A percentile compares a stretch with the other conserved stretches of the same genome.
Evolutionary conservation across 2,329 filamentous ascomycete genomes (phyloP).

Genomic region (Alternaria brassicae): DNA sequence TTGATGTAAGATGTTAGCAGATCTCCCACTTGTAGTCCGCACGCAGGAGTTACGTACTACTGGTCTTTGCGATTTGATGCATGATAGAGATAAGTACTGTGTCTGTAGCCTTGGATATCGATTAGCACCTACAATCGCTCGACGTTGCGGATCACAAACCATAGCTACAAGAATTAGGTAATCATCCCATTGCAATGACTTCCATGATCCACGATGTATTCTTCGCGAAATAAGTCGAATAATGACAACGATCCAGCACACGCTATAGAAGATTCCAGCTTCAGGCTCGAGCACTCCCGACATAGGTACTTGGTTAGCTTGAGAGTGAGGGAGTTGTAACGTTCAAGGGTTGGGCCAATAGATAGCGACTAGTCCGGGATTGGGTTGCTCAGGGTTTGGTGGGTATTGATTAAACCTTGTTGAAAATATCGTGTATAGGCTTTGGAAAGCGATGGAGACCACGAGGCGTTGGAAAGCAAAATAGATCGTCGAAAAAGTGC

Average conservation of each 20-base stretch:
- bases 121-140: slow-evolving; percentile 9
- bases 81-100: slow-evolving; percentile 45
- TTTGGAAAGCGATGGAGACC: slow-evolving; percentile 11
- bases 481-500: slow-evolving; percentile 1
- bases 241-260: slow-evolving; percentile 45
- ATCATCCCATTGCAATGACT: slow-evolving; percentile 45
- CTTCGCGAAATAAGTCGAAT: slow-evolving; percentile 39
- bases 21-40: background rate
- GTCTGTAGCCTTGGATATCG: slow-evolving; percentile 34
- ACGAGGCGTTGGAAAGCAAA: slow-evolving; percentile 5
- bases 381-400: slow-evolving; percentile 6
- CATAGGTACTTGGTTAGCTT: slow-evolving; percentile 22
- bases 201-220: slow-evolving; percentile 43
- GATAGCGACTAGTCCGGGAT: background rate
- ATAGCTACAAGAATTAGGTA: slow-evolving; percentile 47
- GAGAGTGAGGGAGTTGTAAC: slow-evolving; percentile 11
- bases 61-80: slow-evolving; percentile 41
- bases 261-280: slow-evolving; percentile 42
- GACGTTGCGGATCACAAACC: slow-evolving; percentile 25
- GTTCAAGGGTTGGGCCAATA: slow-evolving; percentile 2
- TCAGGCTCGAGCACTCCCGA: slow-evolving; percentile 42
- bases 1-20: background rate
- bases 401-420: background rate
- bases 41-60: slow-evolving; percentile 18
- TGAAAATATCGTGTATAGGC: slow-evolving; percentile 5